phyloP scores from a whole-genome alignment of 1,284 basidiomycete genomes.

The Pseudozyma sp. region DNA sequence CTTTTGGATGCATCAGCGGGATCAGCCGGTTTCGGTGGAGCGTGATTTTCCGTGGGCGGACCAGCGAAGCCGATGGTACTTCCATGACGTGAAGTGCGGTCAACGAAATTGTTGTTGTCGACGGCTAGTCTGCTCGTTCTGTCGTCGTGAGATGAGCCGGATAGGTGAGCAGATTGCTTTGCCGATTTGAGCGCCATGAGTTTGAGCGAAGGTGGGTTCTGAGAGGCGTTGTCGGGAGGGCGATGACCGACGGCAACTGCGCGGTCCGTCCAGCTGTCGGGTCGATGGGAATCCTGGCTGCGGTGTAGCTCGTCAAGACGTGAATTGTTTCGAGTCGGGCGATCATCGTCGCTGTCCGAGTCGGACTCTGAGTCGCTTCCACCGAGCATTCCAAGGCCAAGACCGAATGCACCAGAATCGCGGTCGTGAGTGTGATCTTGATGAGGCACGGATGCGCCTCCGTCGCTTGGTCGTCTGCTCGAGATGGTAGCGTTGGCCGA shows the following conservation, averaged over 20 bases:
- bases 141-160: conserved; percentile 19
- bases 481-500: conserved; percentile 16
- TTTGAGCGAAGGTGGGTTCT: conserved; percentile 63
- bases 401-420: conserved; percentile 52
- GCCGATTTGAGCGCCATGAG: conserved; percentile 59
- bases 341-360: conserved; percentile 53
- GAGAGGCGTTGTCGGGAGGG: conserved; percentile 60
- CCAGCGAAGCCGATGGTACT: conserved; percentile 54
- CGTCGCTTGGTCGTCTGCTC: conserved; percentile 11
- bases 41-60: conserved; percentile 1
- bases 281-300: conserved; percentile 13
- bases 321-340: conserved; percentile 6
- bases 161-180: conserved; percentile 27
- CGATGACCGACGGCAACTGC: conserved; percentile 60
- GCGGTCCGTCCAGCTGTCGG: conserved; percentile 56
- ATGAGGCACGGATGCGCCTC: conserved; percentile 9
- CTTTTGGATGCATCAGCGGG: conserved; percentile 10
- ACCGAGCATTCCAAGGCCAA: conserved; percentile 53
- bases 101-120: conserved; percentile 36
- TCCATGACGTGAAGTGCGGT: conserved; percentile 50
- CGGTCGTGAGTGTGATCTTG: conserved; percentile 22
- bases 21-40: conserved; percentile 5
- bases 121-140: conserved; percentile 31
- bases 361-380: conserved; percentile 47
- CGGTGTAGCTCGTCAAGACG: conserved; percentile 4